Base-by-base conservation (phyloP, 352 stramenopile genomes). In the Globisporangium polare region DNA sequence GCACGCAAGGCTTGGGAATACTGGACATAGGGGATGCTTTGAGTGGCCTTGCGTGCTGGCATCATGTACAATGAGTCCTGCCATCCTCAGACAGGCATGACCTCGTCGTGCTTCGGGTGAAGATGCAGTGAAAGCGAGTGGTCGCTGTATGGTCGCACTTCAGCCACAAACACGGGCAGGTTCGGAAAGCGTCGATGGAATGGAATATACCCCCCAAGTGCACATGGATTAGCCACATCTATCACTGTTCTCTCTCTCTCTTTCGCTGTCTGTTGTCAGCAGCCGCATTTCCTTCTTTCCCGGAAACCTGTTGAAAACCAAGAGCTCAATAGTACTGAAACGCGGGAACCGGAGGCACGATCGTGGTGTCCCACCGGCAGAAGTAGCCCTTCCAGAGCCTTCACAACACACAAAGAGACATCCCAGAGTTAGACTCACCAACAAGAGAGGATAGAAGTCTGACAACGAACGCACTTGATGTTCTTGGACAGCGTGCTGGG, bases 351-450 rank as follows among this genome's bases (percentile, higher is more conserved):
- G 81, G 80, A 58, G 86, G 83, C 39, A 91, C 76, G 45, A 90
- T 69, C 29, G 83, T 92, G n/a, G 82, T 77, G 58, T 93, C 83
- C 76, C 83, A 94, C 35, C 83, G 83, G 35, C 81, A 91, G 69
- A 94, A 94, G 82, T 94, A 94, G 55, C 71, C 72, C 60, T 91
- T 90, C 83, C 83, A 93, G 7, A 94, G 72, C 57, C 86, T 94
- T 53, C n/a, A 51, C 22, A 6, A 62, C 47, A 59, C 15, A 64
- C 17, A 53, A 18, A 43, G 37, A 3, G 15, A 43, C 13, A 9
- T n/a, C 9, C 46, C 55, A 41, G 9, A 41, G 47, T 26, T 2
- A 29, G 45, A 22, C 17, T 22, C 6, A 24, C 4, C 5, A 46
- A 39, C 9, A 39, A 15, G 33, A 15, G 4, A 39, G 9, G 33